Base-by-base conservation (phyloP, 2,329 filamentous ascomycete genomes). In the Tolypocladium guangdongense region DNA sequence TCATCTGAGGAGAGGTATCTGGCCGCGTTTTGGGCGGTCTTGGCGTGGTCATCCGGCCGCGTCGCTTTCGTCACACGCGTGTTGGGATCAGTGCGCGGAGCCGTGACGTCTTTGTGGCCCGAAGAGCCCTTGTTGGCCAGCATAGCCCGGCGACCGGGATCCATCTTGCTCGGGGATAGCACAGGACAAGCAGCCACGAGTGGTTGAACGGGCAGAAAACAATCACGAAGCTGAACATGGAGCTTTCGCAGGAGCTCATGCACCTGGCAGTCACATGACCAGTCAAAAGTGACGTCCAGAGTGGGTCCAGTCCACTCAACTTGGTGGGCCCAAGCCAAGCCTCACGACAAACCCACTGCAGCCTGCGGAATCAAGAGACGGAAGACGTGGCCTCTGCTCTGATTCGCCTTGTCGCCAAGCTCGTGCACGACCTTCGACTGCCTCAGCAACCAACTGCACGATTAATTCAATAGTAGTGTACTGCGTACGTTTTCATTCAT, bases 1-100 rank as follows among this genome's bases (percentile, higher is more conserved):
- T 91, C 85, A 62, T 90, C 87, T 65, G 90, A 82, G 54, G 86
- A 86, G 56, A 88, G 71, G 61, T 78, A 80, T 52, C 65, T 69
- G n/a, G 68, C 62, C 37, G 63, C 58, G 51, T 66, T 63, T 55
- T 62, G 63, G 27, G 64, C 58, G 24, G 62, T 55, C 52, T 62
- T 63, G 36, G 62, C 56, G 22, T 62, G 60, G 52, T 57, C 20
- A 24, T 47, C 65, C 50, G 63, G 64, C 54, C 68, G 65, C 18
- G 69, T 59, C 20, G 75, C 68, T 64, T 85, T 84, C 52, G 77
- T 75, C 60, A 85, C 74, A 60, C 82, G 79, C 53, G 68, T 78
- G 61, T 71, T 76, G 51, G 73, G 66, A 65, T 84, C 80, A 60
- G 74, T 71, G 60, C 80, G 75, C 7, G 81, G 80, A 43, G 75